These are phyloP conservation scores for Talaromyces islandicus DNA, from an alignment of 2,329 filamentous ascomycete species.

Conservation along the genomic window DNA sequence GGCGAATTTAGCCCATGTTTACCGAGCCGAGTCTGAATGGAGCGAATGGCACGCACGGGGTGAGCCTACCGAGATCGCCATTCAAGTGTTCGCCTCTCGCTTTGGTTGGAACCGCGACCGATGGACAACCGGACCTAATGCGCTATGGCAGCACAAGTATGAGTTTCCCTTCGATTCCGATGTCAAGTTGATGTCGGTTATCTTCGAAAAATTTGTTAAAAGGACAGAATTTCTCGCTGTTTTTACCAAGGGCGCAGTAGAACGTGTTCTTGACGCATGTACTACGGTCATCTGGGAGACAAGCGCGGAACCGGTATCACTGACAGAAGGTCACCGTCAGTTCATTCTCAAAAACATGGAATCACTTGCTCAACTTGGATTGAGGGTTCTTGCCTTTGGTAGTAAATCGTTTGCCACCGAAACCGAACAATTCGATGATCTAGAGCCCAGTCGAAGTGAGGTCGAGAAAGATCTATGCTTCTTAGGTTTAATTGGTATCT, in stretches of 20 bases:
- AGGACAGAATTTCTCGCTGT: slow-evolving; percentile 41
- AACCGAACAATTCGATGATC: neutral
- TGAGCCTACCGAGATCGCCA: too few relatives aligned
- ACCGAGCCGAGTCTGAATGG: too few relatives aligned
- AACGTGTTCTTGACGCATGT: slow-evolving; percentile 60
- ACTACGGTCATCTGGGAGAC: slow-evolving; percentile 43
- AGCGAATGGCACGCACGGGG: too few relatives aligned
- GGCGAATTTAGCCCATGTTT: too few relatives aligned
- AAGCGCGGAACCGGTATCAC: slow-evolving; percentile 29
- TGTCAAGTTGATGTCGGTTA: too few relatives aligned
- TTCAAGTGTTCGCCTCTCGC: too few relatives aligned
- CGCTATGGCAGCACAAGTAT: too few relatives aligned
- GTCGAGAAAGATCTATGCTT: slow-evolving; percentile 54
- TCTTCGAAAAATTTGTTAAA: slow-evolving; percentile 51
- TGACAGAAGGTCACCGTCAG: slow-evolving; percentile 50
- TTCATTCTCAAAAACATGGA: slow-evolving; percentile 65
- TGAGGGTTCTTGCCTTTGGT: slow-evolving; percentile 64
- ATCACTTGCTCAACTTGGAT: slow-evolving; percentile 57
- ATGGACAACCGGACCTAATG: too few relatives aligned
- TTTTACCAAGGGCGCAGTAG: slow-evolving; percentile 59
- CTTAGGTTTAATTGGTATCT: slow-evolving; percentile 77
- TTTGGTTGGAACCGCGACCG: too few relatives aligned
- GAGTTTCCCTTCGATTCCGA: too few relatives aligned
- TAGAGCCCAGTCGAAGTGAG: neutral
- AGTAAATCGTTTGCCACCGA: slow-evolving; percentile 33